Conservation (phyloP, 2,329 filamentous ascomycete genomes). For the Thielaviopsis euricoi region DNA sequence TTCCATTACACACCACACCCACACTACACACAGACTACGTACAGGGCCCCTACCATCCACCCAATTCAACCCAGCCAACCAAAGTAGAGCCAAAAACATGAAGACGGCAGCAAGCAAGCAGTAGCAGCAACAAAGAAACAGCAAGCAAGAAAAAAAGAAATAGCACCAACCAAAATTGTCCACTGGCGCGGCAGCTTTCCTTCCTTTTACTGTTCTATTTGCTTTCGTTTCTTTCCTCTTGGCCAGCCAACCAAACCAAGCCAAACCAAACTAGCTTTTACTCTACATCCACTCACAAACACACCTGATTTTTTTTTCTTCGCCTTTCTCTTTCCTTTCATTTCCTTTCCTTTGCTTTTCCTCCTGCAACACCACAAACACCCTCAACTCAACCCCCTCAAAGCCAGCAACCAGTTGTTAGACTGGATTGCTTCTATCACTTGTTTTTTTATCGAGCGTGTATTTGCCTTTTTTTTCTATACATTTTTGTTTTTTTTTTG, state of each 20-base stretch:
- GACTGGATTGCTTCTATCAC: slow-evolving; percentile 7
- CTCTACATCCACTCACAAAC: background rate
- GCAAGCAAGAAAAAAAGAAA: background rate
- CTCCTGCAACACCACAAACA: background rate
- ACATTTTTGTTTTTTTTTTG: slow-evolving; percentile 14
- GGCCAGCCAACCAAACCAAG: background rate
- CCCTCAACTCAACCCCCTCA: background rate
- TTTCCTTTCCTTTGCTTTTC: background rate
- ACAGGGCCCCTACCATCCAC: background rate
- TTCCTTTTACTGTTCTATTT: slow-evolving; percentile 9
- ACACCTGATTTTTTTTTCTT: background rate
- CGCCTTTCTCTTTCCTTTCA: background rate
- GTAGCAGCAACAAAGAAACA: background rate
- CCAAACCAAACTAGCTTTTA: background rate
- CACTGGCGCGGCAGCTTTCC: slow-evolving; percentile 12
- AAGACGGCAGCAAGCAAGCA: background rate
- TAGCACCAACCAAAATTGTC: background rate
- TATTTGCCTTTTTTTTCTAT: slow-evolving; percentile 10
- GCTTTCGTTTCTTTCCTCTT: slow-evolving; percentile 8
- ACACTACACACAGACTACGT: no score
- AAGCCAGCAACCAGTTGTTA: slow-evolving; percentile 2
- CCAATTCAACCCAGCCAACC: background rate
- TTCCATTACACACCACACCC: no score
- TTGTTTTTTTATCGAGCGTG: slow-evolving; percentile 12
- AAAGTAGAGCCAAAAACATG: background rate